Conservation (phyloP, 768 basidiomycete species). For the Mycena epipterygia region DNA sequence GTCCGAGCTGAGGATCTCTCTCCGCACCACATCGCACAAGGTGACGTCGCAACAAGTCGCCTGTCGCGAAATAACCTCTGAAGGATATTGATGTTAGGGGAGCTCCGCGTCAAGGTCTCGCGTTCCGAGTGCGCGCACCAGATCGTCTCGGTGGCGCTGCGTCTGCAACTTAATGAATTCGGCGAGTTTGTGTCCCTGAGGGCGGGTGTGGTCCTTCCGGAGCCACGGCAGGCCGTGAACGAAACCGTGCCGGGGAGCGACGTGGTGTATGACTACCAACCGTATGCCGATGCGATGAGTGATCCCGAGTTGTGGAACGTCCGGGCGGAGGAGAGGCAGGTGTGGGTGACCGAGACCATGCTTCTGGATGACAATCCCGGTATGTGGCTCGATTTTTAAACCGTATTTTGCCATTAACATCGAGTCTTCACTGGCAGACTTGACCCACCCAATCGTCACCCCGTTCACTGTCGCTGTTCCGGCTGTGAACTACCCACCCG, state of each 20-base stretch:
- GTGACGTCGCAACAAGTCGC: background rate
- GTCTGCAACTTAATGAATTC: background rate
- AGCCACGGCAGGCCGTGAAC: background rate
- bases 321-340: background rate
- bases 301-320: background rate
- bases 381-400: background rate
- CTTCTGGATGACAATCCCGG: background rate
- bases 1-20: background rate
- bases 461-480: constrained; percentile 1
- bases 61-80: background rate
- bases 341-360: background rate
- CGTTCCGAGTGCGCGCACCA: background rate
- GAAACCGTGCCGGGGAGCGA: background rate
- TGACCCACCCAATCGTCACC: background rate
- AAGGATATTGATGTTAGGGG: background rate
- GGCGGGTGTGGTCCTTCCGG: background rate
- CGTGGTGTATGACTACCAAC: background rate
- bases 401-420: background rate
- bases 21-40: background rate
- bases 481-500: constrained; percentile 17
- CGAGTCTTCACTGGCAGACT: background rate
- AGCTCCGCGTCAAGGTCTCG: background rate
- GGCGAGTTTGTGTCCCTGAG: background rate
- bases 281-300: background rate
- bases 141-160: background rate